Evolutionary conservation across 257 asterid species (phyloP), one percentile per base, ranked within the genome.

Genomic region (Plectranthus barbatus): DNA sequence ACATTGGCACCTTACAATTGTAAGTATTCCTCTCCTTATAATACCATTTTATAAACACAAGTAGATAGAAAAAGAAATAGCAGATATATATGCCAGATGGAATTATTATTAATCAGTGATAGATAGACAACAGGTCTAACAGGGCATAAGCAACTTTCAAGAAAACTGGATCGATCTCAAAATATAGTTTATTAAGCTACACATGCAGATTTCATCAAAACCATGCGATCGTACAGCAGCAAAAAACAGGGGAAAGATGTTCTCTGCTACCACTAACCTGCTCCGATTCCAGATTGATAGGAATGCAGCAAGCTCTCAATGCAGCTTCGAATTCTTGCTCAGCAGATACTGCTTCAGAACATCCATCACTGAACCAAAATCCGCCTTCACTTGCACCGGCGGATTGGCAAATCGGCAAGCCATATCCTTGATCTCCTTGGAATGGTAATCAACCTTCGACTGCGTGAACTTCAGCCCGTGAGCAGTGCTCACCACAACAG

Each of bases 331-430:
- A 18, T 87, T 78, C 48, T 90, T 70, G 80, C 79, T 79, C 65
- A 75, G 71, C 74, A 90, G 51, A 72, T 90, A 83, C 71, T 77
- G 83, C 83, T 83, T 78, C 56, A 87, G 79, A 46, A 89, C 97
- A 79, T 89, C 97, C 97, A 89, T 89, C 52, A 89, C 95, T 6
- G 95, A 83, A 18, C 95, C 97, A 47, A 84, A 89, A 72, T 89
- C 96, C 0, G 95, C 94, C 62, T 83, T 89, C 26, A 89, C 96
- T 53, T 82, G 84, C 56, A 86, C 89, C 0, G 95, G 95, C 9
- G 95, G 96, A 57, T 89, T 89, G 0, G 96, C 89, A 54, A 31
- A 86, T 13, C 82, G 72, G 70, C 96, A 86, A n/a, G 61, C 83
- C 93, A 89, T 84, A 6, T 86, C 95, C 23, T 78, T 81, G 31